A percentile compares a stretch with the other conserved stretches of the same genome.
phyloP scores from a whole-genome alignment of 1,139 yeast genomes.

The Suhomyces bribrorum region DNA sequence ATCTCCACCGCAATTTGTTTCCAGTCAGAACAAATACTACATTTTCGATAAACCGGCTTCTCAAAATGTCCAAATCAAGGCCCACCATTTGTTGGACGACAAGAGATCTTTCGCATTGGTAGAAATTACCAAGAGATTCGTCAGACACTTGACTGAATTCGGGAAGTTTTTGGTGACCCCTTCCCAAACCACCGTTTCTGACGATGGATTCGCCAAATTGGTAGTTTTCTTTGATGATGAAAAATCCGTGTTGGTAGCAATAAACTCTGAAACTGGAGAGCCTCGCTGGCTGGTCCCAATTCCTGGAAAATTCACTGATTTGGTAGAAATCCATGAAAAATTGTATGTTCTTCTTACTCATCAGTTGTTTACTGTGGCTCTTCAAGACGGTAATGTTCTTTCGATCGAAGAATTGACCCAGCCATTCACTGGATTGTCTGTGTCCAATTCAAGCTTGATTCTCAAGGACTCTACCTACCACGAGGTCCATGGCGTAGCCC shows the following conservation, averaged over 20 bases:
- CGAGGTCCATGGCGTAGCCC: slow-evolving; percentile 3
- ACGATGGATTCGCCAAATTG: slow-evolving; percentile 34
- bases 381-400: slow-evolving; percentile 28
- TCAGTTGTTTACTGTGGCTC: slow-evolving; percentile 20
- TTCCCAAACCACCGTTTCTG: background rate
- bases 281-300: slow-evolving; percentile 25
- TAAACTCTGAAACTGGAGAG: slow-evolving; percentile 32
- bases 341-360: slow-evolving; percentile 26
- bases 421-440: background rate
- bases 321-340: slow-evolving; percentile 20
- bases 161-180: slow-evolving; percentile 29
- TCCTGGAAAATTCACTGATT: slow-evolving; percentile 15
- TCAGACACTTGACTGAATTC: slow-evolving; percentile 38
- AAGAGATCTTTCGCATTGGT: slow-evolving; percentile 15
- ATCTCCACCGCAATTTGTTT: slow-evolving; percentile 8
- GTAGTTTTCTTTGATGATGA: slow-evolving; percentile 31
- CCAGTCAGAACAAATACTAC: slow-evolving; percentile 13
- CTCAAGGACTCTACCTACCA: slow-evolving; percentile 10
- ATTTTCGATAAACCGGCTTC: slow-evolving; percentile 37
- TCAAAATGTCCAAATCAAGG: slow-evolving; percentile 28
- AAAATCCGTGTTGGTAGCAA: slow-evolving; percentile 27
- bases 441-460: slow-evolving; percentile 5
- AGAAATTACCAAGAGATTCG: slow-evolving; percentile 24
- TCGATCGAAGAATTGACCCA: slow-evolving; percentile 4
- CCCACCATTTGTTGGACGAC: slow-evolving; percentile 35